Base-by-base conservation (phyloP, 352 stramenopile genomes). In the Phytophthora agathidicida region DNA sequence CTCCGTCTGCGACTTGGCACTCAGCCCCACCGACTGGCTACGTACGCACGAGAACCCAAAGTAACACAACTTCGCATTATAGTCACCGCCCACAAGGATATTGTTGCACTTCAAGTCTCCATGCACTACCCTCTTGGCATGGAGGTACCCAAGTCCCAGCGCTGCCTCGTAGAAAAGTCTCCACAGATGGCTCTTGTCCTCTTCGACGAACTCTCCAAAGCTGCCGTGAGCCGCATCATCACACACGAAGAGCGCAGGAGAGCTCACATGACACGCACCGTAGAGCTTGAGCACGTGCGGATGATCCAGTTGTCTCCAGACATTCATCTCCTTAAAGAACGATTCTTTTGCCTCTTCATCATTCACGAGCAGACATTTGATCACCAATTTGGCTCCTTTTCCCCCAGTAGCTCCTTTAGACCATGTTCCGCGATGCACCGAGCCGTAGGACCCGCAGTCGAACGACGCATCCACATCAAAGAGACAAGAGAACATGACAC, bases 291-390 rank as follows among this genome's bases (percentile, higher is more conserved):
- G 20, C 17, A 54, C 23, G 2, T 54, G 46, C 2, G 33, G 46
- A 14, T 54, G 28, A 10, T 39, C 30, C 1, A 52, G 30, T 14
- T 35, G 28, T 28, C 17, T 20, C 30, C 32, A 41, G 19, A 47
- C 35, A 0, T 39, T 26, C 17, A 39, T 19, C 20, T 56, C 48
- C 26, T 56, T 47, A 26, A 23, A 47, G 35, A 56, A 56, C 13
- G 26, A 36, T 24, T 56, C 47, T 10, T 56, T 56, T 9, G 16
- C 35, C 19, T 9, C n/a, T 8, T 39, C 35, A 20, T 39, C 19
- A 16, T 56, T 24, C 48, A 56, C 26, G 7, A 51, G 31, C 6
- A 51, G 43, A 22, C 24, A 56, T 13, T 56, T 56, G 13, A 56
- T 47, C 24, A 52, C 28, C 30, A 52, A 28, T n/a, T 41, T 52